Evolutionary conservation across 768 basidiomycete species (phyloP), one percentile per base, ranked within the genome.

Genomic region (Cantharellus anzutake): DNA sequence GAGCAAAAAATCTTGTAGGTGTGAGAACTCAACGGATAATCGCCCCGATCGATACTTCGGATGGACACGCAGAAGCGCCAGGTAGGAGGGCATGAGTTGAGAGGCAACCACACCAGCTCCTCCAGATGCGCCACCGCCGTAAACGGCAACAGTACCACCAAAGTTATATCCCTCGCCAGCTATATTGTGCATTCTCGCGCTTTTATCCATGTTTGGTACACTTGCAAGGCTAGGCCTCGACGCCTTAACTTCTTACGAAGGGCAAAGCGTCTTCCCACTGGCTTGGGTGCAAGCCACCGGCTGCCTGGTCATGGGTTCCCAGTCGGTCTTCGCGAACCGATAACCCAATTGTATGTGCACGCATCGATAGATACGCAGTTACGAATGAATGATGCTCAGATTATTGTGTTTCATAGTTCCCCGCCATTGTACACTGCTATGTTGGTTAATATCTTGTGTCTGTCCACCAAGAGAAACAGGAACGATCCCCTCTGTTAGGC

Each of bases 291-390:
- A 99, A 69, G 85, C 81, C 0, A 72, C 83, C 0, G 96, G 96
- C 16, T 98, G 93, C 71, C 73, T 91, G 58, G 72, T 94, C 38
- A 98, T 99, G 92, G 96, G 96, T 2, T 88, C 58, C 77, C 76
- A 4, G 66, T 90, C 20, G 79, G 76, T 16, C 67, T 85, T 66
- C 91, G 84, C 69, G 79, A 80, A 56, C 78, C 82, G 4, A 74
- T 99, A 7, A 80, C 80, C 52, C 71, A 74, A 66, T 82, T 85
- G 91, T 96, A 68, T 71, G 89, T 67, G 37, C 66, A 29, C 20
- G 20, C 20, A 29, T 29, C 20, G 20, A 29, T 29, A 29, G 44
- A n/a, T 4, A 39, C 44, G 16, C 4, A 59, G 48, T 57, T 44
- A 41, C 52, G n/a, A 41, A 34, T 20, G 16, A 57, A 16, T 59